phyloP scores from a whole-genome alignment of 1,284 basidiomycete species.

The Gomphus bonarii region DNA sequence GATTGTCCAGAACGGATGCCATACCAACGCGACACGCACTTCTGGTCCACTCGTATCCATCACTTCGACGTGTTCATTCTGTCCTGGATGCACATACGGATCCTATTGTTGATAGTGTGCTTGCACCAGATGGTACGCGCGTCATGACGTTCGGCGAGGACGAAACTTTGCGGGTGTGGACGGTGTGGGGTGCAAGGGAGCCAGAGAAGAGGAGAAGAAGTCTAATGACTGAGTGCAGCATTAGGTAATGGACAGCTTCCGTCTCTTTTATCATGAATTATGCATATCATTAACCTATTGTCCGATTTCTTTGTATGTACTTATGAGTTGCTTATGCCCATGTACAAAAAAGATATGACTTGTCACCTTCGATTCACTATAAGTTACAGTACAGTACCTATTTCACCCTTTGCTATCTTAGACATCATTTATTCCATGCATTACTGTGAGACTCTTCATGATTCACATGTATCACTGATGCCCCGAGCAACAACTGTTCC shows the following conservation, averaged over 20 bases:
- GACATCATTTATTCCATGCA: no score
- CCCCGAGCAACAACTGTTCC: background rate
- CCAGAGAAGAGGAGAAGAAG: background rate
- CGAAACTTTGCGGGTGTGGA: constrained; percentile 4
- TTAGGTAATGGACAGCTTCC: background rate
- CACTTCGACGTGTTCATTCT: constrained; percentile 11
- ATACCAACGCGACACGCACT: constrained; percentile 33
- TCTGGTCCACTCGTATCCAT: constrained; percentile 46
- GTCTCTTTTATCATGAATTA: no score
- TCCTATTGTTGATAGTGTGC: constrained; percentile 4
- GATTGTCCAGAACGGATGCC: constrained; percentile 13
- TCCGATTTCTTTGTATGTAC: no score
- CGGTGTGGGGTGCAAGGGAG: constrained; percentile 1
- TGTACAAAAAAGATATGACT: no score
- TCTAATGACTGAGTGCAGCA: background rate
- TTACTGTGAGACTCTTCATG: no score
- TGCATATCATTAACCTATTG: no score
- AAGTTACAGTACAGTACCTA: no score
- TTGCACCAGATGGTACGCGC: constrained; percentile 5
- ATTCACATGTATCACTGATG: no score
- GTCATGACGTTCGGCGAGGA: constrained; percentile 7
- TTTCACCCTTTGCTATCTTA: no score
- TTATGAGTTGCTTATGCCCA: no score
- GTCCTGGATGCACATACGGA: background rate
- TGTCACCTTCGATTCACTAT: no score